Base-by-base conservation (phyloP, 371 early-diverging fungal species). In the Globomyces sp. region DNA sequence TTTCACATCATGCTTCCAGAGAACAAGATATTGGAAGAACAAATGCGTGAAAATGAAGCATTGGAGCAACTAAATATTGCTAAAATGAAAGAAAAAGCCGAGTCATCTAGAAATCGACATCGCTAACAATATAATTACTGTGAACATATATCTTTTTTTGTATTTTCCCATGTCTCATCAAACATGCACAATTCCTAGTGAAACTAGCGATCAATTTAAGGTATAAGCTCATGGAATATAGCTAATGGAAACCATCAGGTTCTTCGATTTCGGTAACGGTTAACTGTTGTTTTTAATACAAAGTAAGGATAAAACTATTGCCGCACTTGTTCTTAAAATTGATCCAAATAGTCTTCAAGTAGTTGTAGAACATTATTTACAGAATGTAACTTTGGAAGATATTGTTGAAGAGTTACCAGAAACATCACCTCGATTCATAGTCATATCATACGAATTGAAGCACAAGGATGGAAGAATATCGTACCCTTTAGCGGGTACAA, bases 331-430 rank as follows among this genome's bases (percentile, higher is more conserved):
- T 11, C 51, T 72, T 57, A 72, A 73, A 59, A 72, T 75, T 51
- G 71, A 75, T 50, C 47, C 58, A 5, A 39, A 49, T 39, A 50
- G 40, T 5, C 63, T 75, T 59, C 58, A 40, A 46, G 73, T 69
- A 49, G 60, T 68, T 4, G 37, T 59, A 8, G 73, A 72, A 41
- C 6, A 8, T 5, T 63, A 63, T 43, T 52, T 63, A 49, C 40
- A 63, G n/a, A 49, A 45, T 5, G 6, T 37, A n/a, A 10, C 44
- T 8, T 42, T 60, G 61, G 67, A 66, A 51, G 74, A 71, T 11
- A n/a, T 77, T 1, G 50, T 64, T 4, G 73, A 72, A 44, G 65
- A 50, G 39, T 68, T 78, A 13, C 78, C 78, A 34, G 79, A 79
- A 8, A 60, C 69, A 4, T 58, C 72, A 4, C 77, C 79, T 34